Conservation (phyloP, 345 rosid genomes). For the Dipteronia sinensis region DNA sequence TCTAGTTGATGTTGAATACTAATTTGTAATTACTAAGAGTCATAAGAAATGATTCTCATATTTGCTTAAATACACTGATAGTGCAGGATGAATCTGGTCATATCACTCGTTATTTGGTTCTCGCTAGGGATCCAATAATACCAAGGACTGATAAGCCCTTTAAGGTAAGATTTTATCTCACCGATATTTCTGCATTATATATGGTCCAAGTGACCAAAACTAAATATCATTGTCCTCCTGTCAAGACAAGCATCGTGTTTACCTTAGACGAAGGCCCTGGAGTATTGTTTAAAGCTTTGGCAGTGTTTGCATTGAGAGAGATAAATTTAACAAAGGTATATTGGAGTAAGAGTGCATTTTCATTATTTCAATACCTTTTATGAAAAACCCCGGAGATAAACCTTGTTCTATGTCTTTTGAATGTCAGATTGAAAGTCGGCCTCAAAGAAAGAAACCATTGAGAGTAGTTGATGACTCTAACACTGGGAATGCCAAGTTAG, state of each 20-base stretch:
- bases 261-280: slow-evolving; percentile 62
- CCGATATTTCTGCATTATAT: neutral
- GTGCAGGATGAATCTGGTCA: slow-evolving; percentile 40
- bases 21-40: neutral
- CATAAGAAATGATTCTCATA: slow-evolving; percentile 9
- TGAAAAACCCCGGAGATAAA: neutral
- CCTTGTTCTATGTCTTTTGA: neutral
- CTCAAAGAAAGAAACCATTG: slow-evolving; percentile 51
- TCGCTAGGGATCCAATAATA: slow-evolving; percentile 62
- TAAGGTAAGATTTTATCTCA: slow-evolving; percentile 28
- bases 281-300: slow-evolving; percentile 56
- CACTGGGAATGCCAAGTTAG: slow-evolving; percentile 56
- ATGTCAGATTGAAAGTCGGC: slow-evolving; percentile 55
- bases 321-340: slow-evolving; percentile 54
- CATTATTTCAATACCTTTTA: neutral
- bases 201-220: neutral
- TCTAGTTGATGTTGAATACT: neutral
- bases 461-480: slow-evolving; percentile 59
- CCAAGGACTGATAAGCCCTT: slow-evolving; percentile 43
- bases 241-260: slow-evolving; percentile 55
- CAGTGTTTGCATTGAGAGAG: slow-evolving; percentile 53
- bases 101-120: slow-evolving; percentile 51
- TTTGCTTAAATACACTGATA: slow-evolving; percentile 10
- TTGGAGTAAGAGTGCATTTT: neutral
- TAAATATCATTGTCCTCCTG: slow-evolving; percentile 2